A percentile compares a stretch with the other conserved stretches of the same genome.
phyloP scores from a whole-genome alignment of 2,329 filamentous ascomycete species.

The Exophiala phaeomuriformis region DNA sequence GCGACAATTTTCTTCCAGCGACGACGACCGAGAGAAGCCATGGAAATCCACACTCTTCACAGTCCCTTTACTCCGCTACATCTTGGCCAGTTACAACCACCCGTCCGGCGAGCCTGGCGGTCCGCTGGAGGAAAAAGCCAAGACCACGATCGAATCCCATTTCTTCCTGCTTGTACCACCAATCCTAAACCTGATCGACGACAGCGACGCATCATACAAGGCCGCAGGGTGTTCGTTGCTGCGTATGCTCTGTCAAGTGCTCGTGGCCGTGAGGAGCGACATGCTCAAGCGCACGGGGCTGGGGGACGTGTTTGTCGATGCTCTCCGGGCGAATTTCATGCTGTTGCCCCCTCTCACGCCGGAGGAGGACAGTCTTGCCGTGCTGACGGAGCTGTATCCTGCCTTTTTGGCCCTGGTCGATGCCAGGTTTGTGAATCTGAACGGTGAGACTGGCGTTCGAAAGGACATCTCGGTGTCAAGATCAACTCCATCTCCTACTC shows the following conservation, averaged over 20 bases:
- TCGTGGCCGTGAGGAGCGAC: conserved; percentile 28
- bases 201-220: conserved; percentile 35
- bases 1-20: not conserved
- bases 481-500: not conserved
- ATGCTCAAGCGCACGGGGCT: conserved; percentile 40
- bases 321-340: conserved; percentile 56
- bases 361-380: conserved; percentile 57
- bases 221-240: conserved; percentile 36
- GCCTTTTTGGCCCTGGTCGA: conserved; percentile 55
- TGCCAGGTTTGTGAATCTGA: conserved; percentile 31
- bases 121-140: not conserved
- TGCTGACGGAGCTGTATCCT: conserved; percentile 60
- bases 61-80: conserved; percentile 6
- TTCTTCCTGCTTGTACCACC: conserved; percentile 41
- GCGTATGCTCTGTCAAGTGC: conserved; percentile 31
- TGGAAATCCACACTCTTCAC: conserved; percentile 25
- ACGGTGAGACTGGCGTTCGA: not conserved
- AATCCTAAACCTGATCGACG: conserved; percentile 40
- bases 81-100: conserved; percentile 11
- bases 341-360: conserved; percentile 71
- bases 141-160: conserved; percentile 35
- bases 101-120: not conserved
- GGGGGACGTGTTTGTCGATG: conserved; percentile 41
- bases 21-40: conserved; percentile 12
- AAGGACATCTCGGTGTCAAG: not conserved